Percentiles rank a stretch among this genome's conserved stretches.
phyloP scores from a whole-genome alignment of 164 flowering plant genomes.

The Buxus sempervirens region DNA sequence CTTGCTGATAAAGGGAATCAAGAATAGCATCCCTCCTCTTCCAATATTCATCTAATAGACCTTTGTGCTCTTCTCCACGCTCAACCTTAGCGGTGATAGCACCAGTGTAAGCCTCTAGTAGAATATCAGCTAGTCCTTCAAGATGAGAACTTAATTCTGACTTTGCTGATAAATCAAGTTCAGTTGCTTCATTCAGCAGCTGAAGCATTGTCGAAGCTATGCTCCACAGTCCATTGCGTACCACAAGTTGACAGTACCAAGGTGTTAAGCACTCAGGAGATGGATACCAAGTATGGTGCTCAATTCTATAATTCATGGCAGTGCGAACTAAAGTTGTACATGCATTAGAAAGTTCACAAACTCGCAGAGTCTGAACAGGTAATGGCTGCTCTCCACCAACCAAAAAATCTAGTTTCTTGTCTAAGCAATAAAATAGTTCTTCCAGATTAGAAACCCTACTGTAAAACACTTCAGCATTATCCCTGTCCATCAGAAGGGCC shows the following conservation, averaged over 20 bases:
- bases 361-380: slow-evolving; percentile 52
- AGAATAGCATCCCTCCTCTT: slow-evolving; percentile 71
- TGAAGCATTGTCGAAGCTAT: slow-evolving; percentile 71
- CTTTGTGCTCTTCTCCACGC: slow-evolving; percentile 69
- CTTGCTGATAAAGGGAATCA: slow-evolving; percentile 60
- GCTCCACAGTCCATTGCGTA: slow-evolving; percentile 80
- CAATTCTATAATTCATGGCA: slow-evolving; percentile 60
- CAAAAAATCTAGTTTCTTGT: slow-evolving; percentile 51
- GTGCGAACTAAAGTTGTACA: slow-evolving; percentile 56
- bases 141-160: slow-evolving; percentile 52
- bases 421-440: slow-evolving; percentile 69
- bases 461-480: slow-evolving; percentile 93
- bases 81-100: slow-evolving; percentile 78
- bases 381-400: slow-evolving; percentile 46
- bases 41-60: slow-evolving; percentile 61
- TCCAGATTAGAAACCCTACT: slow-evolving; percentile 90
- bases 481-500: slow-evolving; percentile 97
- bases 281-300: slow-evolving; percentile 87
- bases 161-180: slow-evolving; percentile 44
- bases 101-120: slow-evolving; percentile 72
- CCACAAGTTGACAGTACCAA: slow-evolving; percentile 76
- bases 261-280: slow-evolving; percentile 75
- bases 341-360: slow-evolving; percentile 78
- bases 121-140: slow-evolving; percentile 57
- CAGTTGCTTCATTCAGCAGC: slow-evolving; percentile 48